Base-by-base conservation (phyloP, 2,329 filamentous ascomycete species). In the Monosporascus ibericus region DNA sequence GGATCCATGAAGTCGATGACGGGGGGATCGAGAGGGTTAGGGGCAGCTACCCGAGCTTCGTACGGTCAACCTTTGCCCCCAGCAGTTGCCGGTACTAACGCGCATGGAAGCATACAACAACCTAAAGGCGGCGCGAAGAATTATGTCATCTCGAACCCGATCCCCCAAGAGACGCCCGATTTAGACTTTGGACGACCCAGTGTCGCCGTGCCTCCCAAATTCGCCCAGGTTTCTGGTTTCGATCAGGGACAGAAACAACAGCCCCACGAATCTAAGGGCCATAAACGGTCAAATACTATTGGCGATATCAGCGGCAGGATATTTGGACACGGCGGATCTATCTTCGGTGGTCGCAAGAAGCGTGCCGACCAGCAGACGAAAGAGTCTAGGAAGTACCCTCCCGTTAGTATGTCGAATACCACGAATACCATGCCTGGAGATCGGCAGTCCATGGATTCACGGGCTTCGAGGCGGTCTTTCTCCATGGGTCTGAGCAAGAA, bases 61-160 rank as follows among this genome's bases (percentile, higher is more conserved):
- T 96, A 97, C 68, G 90, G 90, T 58, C 90, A 95, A 70, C 94
- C 92, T 48, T 86, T 86, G 46, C 90, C 90, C 51, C 92, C 94
- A 30, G 84, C 90, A 47, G 86, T 96, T 55, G 91, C 91, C 48
- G 86, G 88, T 60, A 94, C 91, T 49, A 96, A 94, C 69, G 91
- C 82, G 4, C 88, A 96, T 68, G 92, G 91, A 57, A 88, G 88
- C 57, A 90, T 97, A 63, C 88, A 94, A 59, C 92, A 96, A 67
- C 88, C 88, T 11, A 72, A 78, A 70, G 59, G 82, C 80, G 68
- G 73, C 59, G 74, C 78, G 58, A 82, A 86, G 63, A 83, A 82
- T 58, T 90, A 91, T 66, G 81, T 82, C 48, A 90, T 92, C 34
- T 87, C 87, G 20, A 77, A 82, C 49, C 80, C 85, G 15, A 80